These are phyloP conservation scores for Blumeria hordei DNA, from an alignment of 2,329 filamentous ascomycete genomes.

Conservation along the genomic window DNA sequence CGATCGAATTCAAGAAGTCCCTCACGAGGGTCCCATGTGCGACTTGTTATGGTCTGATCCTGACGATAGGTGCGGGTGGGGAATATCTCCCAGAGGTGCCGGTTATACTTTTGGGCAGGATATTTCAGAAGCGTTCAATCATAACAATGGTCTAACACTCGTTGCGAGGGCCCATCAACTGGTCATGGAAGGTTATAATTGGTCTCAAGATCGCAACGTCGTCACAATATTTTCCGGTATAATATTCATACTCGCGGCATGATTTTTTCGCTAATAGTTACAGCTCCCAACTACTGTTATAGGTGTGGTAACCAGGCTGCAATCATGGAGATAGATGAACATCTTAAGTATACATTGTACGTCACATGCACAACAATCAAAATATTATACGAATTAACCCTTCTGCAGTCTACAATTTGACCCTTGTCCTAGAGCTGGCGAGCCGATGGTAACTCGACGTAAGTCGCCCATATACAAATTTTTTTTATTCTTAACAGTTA, in stretches of 20 bases:
- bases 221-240: conserved; percentile 94
- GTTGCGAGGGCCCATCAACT: conserved; percentile 93
- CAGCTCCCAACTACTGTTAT: conserved; percentile 89
- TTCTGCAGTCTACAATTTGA: conserved; percentile 84
- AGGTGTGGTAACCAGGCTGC: conserved; percentile 96
- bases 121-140: conserved; percentile 96
- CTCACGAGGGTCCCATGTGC: conserved; percentile 95
- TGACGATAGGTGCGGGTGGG: conserved; percentile 89
- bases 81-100: conserved; percentile 80
- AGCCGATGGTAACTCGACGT: conserved; percentile 95
- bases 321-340: conserved; percentile 99
- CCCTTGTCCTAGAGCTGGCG: conserved; percentile 85
- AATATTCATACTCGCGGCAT: neutral
- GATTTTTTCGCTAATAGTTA: conserved; percentile 6
- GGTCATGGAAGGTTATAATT: conserved; percentile 99
- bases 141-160: conserved; percentile 90
- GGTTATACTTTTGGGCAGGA: conserved; percentile 93
- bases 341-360: neutral
- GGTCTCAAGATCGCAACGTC: conserved; percentile 94
- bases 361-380: neutral
- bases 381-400: conserved; percentile 10
- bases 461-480: conserved; percentile 15
- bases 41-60: conserved; percentile 96
- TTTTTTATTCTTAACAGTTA: conserved; percentile 3
- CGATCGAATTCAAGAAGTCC: conserved; percentile 93